These are phyloP conservation scores for Domatiomyces catenatus DNA, from an alignment of 2,329 filamentous ascomycete species.

Conservation along the genomic window DNA sequence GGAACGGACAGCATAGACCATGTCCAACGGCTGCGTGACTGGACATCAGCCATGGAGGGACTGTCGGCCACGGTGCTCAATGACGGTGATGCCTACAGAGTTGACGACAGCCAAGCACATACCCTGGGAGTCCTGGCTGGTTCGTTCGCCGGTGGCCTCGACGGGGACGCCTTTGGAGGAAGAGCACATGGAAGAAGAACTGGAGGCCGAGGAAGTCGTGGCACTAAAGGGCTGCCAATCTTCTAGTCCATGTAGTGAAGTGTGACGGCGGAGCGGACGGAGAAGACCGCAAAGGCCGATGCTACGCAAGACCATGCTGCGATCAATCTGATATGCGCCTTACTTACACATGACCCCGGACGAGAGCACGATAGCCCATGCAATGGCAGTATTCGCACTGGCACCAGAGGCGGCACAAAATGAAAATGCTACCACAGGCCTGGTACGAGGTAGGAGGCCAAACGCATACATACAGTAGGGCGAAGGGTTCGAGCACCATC, in stretches of 20 bases:
- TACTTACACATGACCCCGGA: not conserved
- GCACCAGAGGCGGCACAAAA: not conserved
- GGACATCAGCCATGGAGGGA: slow-evolving; percentile 52
- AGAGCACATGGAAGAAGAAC: not conserved
- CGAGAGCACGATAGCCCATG: not conserved
- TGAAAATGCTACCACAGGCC: not conserved
- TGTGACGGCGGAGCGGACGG: too few species aligned
- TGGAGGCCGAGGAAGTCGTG: not conserved
- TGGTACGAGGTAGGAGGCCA: not conserved
- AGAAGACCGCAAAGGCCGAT: not conserved
- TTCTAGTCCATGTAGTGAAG: not conserved
- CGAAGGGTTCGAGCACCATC: not conserved
- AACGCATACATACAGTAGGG: not conserved
- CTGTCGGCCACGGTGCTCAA: slow-evolving; percentile 60
- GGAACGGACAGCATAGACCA: slow-evolving; percentile 49
- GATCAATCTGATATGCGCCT: not conserved
- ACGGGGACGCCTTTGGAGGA: not conserved
- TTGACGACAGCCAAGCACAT: slow-evolving; percentile 26
- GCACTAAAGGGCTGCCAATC: not conserved
- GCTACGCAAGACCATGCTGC: not conserved
- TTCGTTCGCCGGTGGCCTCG: not conserved
- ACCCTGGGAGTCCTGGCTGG: not conserved
- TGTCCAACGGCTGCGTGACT: slow-evolving; percentile 54
- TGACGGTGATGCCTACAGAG: slow-evolving; percentile 54
- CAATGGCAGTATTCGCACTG: too few species aligned